These are phyloP conservation scores for Populus hybrid DNA, from an alignment of 441 rosid genomes.

Conservation along the genomic window DNA sequence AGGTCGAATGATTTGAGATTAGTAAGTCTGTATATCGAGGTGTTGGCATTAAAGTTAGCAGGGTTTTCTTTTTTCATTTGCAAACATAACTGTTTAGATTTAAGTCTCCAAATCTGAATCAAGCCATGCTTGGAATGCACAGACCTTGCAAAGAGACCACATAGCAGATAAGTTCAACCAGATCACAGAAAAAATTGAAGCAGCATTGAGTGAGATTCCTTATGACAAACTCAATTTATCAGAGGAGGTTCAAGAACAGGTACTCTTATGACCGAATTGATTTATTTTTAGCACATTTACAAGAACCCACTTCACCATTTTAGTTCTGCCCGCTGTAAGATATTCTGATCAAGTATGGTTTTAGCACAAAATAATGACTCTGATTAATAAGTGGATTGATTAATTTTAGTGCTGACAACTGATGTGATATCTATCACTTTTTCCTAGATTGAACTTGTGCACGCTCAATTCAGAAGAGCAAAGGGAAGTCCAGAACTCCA, in stretches of 20 bases:
- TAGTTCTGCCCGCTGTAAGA: neutral
- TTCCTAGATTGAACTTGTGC: constrained; percentile 77
- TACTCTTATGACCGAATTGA: constrained; percentile 19
- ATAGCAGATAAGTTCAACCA: constrained; percentile 42
- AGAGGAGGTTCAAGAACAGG: constrained; percentile 93
- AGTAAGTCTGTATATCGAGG: too few relatives aligned
- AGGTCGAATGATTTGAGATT: too few relatives aligned
- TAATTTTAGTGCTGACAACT: neutral
- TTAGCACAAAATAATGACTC: neutral
- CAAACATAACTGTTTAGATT: neutral
- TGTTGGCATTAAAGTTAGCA: neutral
- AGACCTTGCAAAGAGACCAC: constrained; percentile 60
- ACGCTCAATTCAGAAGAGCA: constrained; percentile 81
- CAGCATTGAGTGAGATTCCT: constrained; percentile 61
- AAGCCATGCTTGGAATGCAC: constrained; percentile 13
- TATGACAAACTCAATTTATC: constrained; percentile 56
- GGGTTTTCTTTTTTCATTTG: neutral
- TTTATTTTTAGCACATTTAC: neutral
- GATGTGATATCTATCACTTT: neutral
- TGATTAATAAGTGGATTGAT: neutral
- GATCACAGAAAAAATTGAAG: constrained; percentile 61
- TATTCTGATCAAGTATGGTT: neutral
- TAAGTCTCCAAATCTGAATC: neutral
- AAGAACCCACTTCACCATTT: neutral
- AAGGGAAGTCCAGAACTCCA: constrained; percentile 50